Conservation (phyloP, 1,139 yeast genomes). For the Diutina neorugosa region DNA sequence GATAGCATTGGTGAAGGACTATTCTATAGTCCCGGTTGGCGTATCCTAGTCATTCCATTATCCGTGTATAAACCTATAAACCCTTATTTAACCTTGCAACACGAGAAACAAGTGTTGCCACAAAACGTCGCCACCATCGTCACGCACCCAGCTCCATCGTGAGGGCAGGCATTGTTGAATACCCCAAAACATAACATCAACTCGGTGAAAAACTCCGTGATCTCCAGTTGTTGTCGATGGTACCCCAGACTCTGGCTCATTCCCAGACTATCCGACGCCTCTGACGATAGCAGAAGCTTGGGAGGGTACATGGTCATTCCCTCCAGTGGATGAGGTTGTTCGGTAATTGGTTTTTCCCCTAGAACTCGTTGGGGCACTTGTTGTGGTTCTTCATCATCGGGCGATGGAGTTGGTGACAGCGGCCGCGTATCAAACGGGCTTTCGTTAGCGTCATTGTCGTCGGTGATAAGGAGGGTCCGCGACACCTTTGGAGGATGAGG, state of each 20-base stretch:
- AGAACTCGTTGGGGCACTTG: not conserved
- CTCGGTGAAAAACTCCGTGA: not conserved
- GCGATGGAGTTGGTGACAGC: not conserved
- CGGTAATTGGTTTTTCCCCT: not conserved
- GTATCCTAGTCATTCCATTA: not conserved
- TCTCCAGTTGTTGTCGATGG: not conserved
- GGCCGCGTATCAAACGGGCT: not conserved
- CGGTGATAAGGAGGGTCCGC: not conserved
- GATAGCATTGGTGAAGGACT: no score
- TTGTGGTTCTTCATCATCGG: not conserved
- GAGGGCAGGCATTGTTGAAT: not conserved
- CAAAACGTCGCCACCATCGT: slow-evolving; percentile 2
- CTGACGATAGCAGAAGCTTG: not conserved
- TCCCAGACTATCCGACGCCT: not conserved
- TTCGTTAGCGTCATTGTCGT: not conserved
- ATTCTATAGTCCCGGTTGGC: no score
- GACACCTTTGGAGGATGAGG: not conserved
- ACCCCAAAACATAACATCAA: not conserved
- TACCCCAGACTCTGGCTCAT: not conserved
- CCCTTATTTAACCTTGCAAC: not conserved
- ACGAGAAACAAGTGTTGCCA: slow-evolving; percentile 1
- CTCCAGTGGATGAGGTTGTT: not conserved
- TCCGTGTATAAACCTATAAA: not conserved
- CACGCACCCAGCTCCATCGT: slow-evolving; percentile 2
- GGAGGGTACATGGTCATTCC: not conserved